phyloP scores from a whole-genome alignment of 306 rosid species.

The Cucurbita pepo region DNA sequence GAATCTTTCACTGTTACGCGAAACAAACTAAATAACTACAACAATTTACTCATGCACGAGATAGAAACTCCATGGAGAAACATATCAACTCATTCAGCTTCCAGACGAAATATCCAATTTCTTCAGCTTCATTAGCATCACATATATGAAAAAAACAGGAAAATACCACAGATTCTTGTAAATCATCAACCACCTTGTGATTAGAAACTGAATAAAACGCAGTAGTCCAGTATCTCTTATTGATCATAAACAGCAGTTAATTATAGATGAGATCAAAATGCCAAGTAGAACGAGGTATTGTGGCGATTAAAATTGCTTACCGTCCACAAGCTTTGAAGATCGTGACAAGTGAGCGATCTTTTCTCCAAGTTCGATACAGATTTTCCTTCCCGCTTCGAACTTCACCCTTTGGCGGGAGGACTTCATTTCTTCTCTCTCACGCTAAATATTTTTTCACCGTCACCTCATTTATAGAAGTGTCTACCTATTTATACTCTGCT shows the following conservation, averaged over 20 bases:
- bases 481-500: no score
- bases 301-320: background rate
- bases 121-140: background rate
- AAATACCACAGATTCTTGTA: background rate
- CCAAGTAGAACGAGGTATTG: background rate
- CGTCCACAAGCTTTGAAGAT: background rate
- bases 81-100: background rate
- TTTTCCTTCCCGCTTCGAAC: background rate
- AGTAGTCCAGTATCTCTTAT: background rate
- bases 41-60: background rate
- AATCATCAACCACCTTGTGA: background rate
- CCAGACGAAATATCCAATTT: background rate
- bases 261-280: background rate
- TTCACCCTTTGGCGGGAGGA: slow-evolving; percentile 2
- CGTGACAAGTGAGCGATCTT: background rate
- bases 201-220: background rate
- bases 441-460: no score
- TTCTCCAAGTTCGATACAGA: background rate
- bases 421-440: background rate
- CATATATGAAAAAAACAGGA: background rate
- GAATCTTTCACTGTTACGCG: background rate
- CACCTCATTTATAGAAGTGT: no score
- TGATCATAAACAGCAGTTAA: background rate
- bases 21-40: background rate
- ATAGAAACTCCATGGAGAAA: background rate